These are phyloP conservation scores for Coriolopsis trogii DNA, from an alignment of 1,284 basidiomycete species.

Conservation along the genomic window DNA sequence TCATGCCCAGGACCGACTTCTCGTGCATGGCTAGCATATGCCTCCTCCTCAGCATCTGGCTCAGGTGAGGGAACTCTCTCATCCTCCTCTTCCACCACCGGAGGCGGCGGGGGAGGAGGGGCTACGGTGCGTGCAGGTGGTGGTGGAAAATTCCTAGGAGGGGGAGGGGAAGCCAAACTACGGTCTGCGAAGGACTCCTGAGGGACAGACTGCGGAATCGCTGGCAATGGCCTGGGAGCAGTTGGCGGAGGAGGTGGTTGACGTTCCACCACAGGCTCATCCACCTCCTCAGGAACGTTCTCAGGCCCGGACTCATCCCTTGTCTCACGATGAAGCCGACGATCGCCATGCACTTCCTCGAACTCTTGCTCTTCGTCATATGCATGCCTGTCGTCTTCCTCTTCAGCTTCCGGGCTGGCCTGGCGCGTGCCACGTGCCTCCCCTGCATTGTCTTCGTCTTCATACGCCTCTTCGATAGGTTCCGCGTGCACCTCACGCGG, in stretches of 20 bases:
- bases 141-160: conserved; percentile 11
- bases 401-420: conserved; percentile 8
- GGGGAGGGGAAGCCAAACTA: conserved; percentile 2
- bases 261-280: background rate
- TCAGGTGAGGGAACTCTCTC: conserved; percentile 5
- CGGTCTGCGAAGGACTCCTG: conserved; percentile 9
- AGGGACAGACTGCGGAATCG: background rate
- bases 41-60: conserved; percentile 14
- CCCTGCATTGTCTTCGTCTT: conserved; percentile 15
- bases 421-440: conserved; percentile 14
- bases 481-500: conserved; percentile 4
- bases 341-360: conserved; percentile 7
- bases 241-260: conserved; percentile 8
- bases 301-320: conserved; percentile 1
- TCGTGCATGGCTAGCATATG: conserved; percentile 14
- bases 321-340: conserved; percentile 6
- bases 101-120: conserved; percentile 16
- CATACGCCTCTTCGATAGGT: conserved; percentile 12
- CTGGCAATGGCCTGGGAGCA: conserved; percentile 12
- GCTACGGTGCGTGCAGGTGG: conserved; percentile 21
- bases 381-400: background rate
- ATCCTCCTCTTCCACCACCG: conserved; percentile 3
- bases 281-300: conserved; percentile 4
- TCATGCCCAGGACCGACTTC: conserved; percentile 14
- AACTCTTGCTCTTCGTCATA: conserved; percentile 2